Base-by-base conservation (phyloP, 441 rosid species). In the Gossypium trilobum region DNA sequence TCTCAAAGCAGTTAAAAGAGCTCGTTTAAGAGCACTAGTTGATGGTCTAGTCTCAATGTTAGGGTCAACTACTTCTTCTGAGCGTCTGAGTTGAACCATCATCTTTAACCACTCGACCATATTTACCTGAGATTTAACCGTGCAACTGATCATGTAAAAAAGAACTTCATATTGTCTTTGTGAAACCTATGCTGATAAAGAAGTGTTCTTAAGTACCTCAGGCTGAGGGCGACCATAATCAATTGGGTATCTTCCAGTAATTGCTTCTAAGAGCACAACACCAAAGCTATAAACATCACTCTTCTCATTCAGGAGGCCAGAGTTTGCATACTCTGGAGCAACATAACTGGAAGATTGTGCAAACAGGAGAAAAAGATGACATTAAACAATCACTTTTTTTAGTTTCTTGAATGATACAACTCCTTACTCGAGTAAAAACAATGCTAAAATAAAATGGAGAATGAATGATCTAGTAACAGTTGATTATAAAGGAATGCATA, bases 181-280 rank as follows among this genome's bases (percentile, higher is more conserved):
- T 11, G 7, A 44, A 78, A 58, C 48, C 44, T 20, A 54, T 58
- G 10, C 13, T 59, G 56, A 66, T 70, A 74, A 52, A 20, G 39
- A 48, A 62, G 61, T 31, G 71, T 70, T 52, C 22, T 68, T 52
- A 50, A 25, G 36, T 85, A 94, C 99, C 96, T 94, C 99, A 57
- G 86, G 82, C 75, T 87, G 87, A 71, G 93, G 90, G 29, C 94
- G 89, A 0, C 80, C 88, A 78, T 92, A 87, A 80, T 94, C 99
- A 72, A 94, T 95, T 0, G 97, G 99, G 73, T 94, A 93, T 86
- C 99, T 87, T 81, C 99, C 97, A 0, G 97, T 92, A 64, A 94
- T 85, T 58, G 97, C 97, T 86, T 94, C 97, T 79, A 94, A 81
- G 48, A 94, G 86, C 71, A 89, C 87, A 75, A 89, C 88, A 17